Evolutionary conservation across 306 rosid species (phyloP), one percentile per base, ranked within the genome.

Genomic region (Mucuna pruriens): DNA sequence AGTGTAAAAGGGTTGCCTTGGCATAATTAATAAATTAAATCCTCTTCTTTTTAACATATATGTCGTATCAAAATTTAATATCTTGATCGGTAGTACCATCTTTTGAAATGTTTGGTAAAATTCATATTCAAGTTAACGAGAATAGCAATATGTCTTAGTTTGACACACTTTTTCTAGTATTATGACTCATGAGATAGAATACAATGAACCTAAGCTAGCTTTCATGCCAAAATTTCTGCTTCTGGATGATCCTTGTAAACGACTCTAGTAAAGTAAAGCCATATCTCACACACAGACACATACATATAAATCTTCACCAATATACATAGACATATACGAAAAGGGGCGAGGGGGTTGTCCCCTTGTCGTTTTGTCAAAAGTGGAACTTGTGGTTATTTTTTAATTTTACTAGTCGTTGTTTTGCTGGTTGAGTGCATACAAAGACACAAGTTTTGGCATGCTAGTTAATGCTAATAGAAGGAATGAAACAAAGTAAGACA

Each of bases 231-330:
- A 19, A 42, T 74, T 57, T 75, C 72, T 3, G 64, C 38, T 64
- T 64, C 9, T 66, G 72, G 39, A 34, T 12, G 13, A 54, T 64
- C 71, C 46, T 12, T 62, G 57, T 58, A 61, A 60, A 76, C 9
- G 82, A 48, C 19, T 58, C 23, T 57, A 57, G 68, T 76, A 63
- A 76, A 57, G 68, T 76, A 63, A 76, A 67, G 54, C 34, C 75
- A 60, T 13, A 36, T 39, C 8, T 11, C 70, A 57, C 31, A n/a
- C 3, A 3, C 39, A 38, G 36, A 10, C 6, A 20, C 9, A 12
- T 38, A 39, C 25, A 9, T 60, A 52, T n/a, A n/a, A n/a, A n/a
- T 31, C 19, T 31, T 71, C 23, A n/a, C 29, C 2, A 19, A 72
- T 33, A 73, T 52, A 33, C 19, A 73, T 17, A 29, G 34, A 52